A percentile compares a stretch with the other conserved stretches of the same genome.
These are phyloP conservation scores for Talaromyces albobiverticillius DNA, from an alignment of 2,329 filamentous ascomycete species.

Conservation along the genomic window DNA sequence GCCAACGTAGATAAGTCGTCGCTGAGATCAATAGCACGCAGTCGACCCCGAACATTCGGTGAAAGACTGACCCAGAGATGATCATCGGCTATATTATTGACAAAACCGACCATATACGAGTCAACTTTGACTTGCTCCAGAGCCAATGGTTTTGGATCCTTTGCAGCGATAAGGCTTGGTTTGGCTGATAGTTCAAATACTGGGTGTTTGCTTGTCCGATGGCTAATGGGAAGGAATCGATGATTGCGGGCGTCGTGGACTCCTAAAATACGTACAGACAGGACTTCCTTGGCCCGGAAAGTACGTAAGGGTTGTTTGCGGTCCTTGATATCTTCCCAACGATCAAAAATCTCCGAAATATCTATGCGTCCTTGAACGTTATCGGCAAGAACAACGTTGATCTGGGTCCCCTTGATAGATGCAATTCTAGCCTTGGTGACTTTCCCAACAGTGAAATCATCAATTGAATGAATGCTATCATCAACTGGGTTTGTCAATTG, in stretches of 20 bases:
- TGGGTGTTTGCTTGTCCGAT: conserved; percentile 72
- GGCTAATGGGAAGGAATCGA: conserved; percentile 85
- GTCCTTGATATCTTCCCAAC: conserved; percentile 81
- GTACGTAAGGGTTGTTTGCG: conserved; percentile 74
- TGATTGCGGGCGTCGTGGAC: conserved; percentile 88
- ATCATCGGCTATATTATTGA: conserved; percentile 82
- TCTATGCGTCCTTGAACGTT: conserved; percentile 91
- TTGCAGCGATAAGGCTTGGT: conserved; percentile 54
- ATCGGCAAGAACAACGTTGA: conserved; percentile 86
- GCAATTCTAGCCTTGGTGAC: conserved; percentile 72
- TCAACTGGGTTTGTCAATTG: conserved; percentile 61
- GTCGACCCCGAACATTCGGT: conserved; percentile 79
- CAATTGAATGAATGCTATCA: conserved; percentile 59
- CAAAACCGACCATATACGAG: conserved; percentile 72
- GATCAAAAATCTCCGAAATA: conserved; percentile 84
- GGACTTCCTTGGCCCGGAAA: conserved; percentile 68
- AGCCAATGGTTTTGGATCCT: conserved; percentile 62
- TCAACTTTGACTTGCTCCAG: conserved; percentile 71
- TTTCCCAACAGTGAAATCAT: conserved; percentile 71
- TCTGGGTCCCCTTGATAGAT: conserved; percentile 85
- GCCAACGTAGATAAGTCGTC: conserved; percentile 79
- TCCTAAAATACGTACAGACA: conserved; percentile 76
- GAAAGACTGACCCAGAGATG: conserved; percentile 89
- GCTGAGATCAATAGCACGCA: conserved; percentile 78
- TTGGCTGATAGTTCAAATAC: conserved; percentile 88